Evolutionary conservation across 306 rosid species (phyloP).

Genomic region (Vigna mungo): DNA sequence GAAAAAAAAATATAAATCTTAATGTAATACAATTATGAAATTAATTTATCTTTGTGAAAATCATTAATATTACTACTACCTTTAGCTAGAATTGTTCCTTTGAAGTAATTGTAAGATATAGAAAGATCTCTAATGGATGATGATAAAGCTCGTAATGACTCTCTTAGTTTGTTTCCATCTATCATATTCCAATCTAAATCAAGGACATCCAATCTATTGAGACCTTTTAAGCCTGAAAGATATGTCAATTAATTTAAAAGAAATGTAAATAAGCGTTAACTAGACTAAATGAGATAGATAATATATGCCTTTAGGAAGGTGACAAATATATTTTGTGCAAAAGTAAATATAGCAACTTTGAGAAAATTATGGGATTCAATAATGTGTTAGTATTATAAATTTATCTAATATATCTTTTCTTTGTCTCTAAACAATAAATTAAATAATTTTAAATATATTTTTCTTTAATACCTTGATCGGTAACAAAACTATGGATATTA

Average conservation of each 20-base stretch:
- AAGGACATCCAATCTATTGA: constrained; percentile 19
- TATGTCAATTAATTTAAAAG: neutral
- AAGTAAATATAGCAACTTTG: too few relatives aligned
- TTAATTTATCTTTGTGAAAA: too few relatives aligned
- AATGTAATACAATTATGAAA: neutral
- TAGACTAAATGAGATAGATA: too few relatives aligned
- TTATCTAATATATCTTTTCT: too few relatives aligned
- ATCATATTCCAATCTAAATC: neutral
- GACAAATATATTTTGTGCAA: too few relatives aligned
- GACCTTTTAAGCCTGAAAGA: neutral
- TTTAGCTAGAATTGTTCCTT: neutral
- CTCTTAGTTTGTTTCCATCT: neutral
- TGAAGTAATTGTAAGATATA: neutral
- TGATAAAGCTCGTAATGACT: neutral
- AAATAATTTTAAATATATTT: too few relatives aligned
- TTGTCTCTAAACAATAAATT: too few relatives aligned
- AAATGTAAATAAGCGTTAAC: neutral
- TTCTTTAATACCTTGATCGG: neutral
- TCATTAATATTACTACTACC: neutral
- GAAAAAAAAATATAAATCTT: neutral
- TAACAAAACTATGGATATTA: neutral
- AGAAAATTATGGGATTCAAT: too few relatives aligned
- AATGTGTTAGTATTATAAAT: too few relatives aligned
- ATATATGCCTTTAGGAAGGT: too few relatives aligned
- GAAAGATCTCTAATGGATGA: constrained; percentile 1